A percentile compares a stretch with the other conserved stretches of the same genome.
Evolutionary conservation across 768 basidiomycete species (phyloP).

Genomic region (Xerocomus spinulosus): DNA sequence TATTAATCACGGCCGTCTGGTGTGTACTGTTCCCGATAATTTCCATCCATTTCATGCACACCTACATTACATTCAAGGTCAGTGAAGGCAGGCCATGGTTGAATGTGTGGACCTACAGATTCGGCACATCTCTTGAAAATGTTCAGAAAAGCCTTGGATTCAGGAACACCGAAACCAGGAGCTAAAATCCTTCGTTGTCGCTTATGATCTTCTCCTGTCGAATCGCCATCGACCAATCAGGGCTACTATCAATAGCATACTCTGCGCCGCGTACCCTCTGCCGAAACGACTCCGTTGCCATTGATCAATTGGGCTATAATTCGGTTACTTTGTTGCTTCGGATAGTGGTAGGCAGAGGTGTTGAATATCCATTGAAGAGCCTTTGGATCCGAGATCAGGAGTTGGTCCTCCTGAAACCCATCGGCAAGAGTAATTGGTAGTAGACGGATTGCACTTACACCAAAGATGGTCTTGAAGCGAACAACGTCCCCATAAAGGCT

Average conservation of each 20-base stretch:
- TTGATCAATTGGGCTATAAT: conserved; percentile 10
- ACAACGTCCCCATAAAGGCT: conserved; percentile 27
- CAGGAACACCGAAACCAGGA: conserved; percentile 50
- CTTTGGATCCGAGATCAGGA: conserved; percentile 46
- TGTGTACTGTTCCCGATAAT: conserved; percentile 5
- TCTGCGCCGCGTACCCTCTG: too few relatives aligned
- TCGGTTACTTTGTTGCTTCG: conserved; percentile 31
- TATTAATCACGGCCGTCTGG: conserved; percentile 19
- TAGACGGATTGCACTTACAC: conserved; percentile 14
- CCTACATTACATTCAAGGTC: conserved; percentile 5
- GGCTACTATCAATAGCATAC: too few relatives aligned
- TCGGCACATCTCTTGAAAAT: conserved; percentile 41
- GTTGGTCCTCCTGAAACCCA: conserved; percentile 37
- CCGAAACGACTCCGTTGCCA: conserved; percentile 31
- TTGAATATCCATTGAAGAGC: conserved; percentile 39
- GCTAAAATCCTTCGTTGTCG: conserved; percentile 53
- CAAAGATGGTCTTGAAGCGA: conserved; percentile 26
- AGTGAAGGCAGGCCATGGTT: neutral
- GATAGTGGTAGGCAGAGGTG: conserved; percentile 36
- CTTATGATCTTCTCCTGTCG: conserved; percentile 39
- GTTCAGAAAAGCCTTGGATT: conserved; percentile 46
- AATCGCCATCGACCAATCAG: neutral
- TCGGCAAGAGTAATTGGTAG: conserved; percentile 3
- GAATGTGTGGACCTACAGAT: conserved; percentile 9
- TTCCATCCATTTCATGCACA: conserved; percentile 24